Evolutionary conservation across 345 rosid genomes (phyloP).

Genomic region (Microthlaspi erraticum): DNA sequence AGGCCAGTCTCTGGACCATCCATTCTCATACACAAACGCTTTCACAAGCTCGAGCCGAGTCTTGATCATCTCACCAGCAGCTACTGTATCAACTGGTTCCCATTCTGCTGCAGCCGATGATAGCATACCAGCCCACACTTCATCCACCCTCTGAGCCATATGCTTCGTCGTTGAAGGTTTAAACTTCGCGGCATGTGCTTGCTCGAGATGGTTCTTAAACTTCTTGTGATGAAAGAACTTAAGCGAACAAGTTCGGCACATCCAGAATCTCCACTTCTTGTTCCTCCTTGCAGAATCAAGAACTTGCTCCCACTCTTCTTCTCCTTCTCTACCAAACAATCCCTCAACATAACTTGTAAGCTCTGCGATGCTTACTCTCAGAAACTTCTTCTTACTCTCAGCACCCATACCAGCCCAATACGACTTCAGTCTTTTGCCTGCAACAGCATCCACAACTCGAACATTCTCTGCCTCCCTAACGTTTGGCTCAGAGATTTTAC

Average conservation of each 20-base stretch:
- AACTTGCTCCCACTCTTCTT: constrained; percentile 15
- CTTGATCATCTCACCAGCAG: no score
- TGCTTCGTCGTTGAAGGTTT: not conserved
- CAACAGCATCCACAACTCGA: no score
- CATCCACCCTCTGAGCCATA: constrained; percentile 9
- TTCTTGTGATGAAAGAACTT: constrained; percentile 24
- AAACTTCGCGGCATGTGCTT: constrained; percentile 19
- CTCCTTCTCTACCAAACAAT: not conserved
- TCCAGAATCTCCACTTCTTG: constrained; percentile 36
- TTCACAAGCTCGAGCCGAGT: no score
- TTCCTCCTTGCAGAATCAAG: constrained; percentile 24
- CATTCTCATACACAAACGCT: no score
- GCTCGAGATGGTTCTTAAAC: constrained; percentile 39
- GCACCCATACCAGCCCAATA: constrained; percentile 31
- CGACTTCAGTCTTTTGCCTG: not conserved
- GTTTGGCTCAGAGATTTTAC: no score
- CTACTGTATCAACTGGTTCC: constrained; percentile 39
- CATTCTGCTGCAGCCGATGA: not conserved
- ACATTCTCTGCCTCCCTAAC: no score
- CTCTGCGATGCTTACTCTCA: constrained; percentile 31
- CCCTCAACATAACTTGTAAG: not conserved
- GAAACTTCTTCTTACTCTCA: constrained; percentile 17
- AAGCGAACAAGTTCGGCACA: constrained; percentile 27
- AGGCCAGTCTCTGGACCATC: no score
- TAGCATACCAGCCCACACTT: constrained; percentile 31